Percentiles rank a stretch among this genome's conserved stretches.
phyloP scores from a whole-genome alignment of 2,329 filamentous ascomycete species.

The Sporothrix dimorphospora region DNA sequence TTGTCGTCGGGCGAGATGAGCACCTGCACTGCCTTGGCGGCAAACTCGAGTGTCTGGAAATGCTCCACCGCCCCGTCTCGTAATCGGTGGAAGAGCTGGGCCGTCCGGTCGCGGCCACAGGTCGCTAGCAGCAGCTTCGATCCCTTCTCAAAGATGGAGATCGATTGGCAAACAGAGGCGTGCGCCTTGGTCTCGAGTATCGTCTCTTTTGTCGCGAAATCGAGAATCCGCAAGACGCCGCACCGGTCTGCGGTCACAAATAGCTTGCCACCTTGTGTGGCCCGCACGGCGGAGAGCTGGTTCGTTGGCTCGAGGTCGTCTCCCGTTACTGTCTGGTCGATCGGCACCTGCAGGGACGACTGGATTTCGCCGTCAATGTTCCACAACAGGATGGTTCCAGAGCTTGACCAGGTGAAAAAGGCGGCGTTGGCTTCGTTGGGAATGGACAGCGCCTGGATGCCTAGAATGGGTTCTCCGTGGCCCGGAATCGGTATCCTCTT shows the following conservation, averaged over 20 bases:
- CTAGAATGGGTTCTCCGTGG: slow-evolving; percentile 68
- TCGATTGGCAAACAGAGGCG: slow-evolving; percentile 79
- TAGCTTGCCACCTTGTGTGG: slow-evolving; percentile 63
- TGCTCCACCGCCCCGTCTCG: slow-evolving; percentile 67
- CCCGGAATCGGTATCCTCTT: slow-evolving; percentile 61
- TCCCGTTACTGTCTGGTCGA: slow-evolving; percentile 64
- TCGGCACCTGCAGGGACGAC: slow-evolving; percentile 64
- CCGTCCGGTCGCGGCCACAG: slow-evolving; percentile 85
- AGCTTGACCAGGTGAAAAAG: slow-evolving; percentile 88
- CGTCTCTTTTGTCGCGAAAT: slow-evolving; percentile 63
- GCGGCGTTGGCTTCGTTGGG: slow-evolving; percentile 66
- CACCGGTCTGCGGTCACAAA: slow-evolving; percentile 85
- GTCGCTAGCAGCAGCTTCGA: slow-evolving; percentile 72
- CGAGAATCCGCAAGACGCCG: slow-evolving; percentile 75
- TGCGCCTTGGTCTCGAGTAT: slow-evolving; percentile 82
- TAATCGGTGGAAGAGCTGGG: slow-evolving; percentile 78
- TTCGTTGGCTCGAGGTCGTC: slow-evolving; percentile 59
- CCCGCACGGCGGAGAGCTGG: slow-evolving; percentile 62
- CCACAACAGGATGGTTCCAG: slow-evolving; percentile 84
- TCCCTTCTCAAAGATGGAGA: slow-evolving; percentile 69
- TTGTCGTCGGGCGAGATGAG: slow-evolving; percentile 75
- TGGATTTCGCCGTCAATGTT: slow-evolving; percentile 70
- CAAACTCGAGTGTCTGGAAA: slow-evolving; percentile 91
- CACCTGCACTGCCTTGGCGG: slow-evolving; percentile 76
- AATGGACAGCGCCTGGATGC: slow-evolving; percentile 67